A percentile compares a stretch with the other conserved stretches of the same genome.
Conservation (phyloP, 2,329 filamentous ascomycete species). For the Epichloe brachyelytri region DNA sequence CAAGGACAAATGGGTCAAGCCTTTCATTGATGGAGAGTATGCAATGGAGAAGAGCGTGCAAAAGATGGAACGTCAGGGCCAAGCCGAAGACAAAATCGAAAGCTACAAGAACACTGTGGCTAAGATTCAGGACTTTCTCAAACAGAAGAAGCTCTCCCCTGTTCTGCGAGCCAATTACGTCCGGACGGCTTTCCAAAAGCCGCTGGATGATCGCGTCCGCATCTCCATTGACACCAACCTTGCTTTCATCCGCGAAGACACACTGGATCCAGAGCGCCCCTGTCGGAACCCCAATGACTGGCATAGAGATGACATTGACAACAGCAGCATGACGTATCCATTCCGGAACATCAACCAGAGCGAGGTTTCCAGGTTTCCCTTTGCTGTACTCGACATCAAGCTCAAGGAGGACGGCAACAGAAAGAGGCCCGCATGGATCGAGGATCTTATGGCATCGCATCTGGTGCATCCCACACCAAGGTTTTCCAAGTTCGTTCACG, state of each 20-base stretch:
- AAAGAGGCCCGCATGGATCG: conserved; percentile 72
- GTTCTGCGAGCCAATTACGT: conserved; percentile 86
- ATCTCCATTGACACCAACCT: conserved; percentile 90
- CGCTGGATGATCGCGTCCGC: conserved; percentile 76
- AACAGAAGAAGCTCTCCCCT: conserved; percentile 65
- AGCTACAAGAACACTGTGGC: conserved; percentile 59
- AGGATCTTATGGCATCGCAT: conserved; percentile 85
- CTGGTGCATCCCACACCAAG: conserved; percentile 78
- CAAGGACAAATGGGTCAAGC: conserved; percentile 87
- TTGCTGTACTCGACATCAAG: conserved; percentile 87
- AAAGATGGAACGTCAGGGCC: conserved; percentile 72
- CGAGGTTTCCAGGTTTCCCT: conserved; percentile 83
- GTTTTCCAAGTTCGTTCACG: conserved; percentile 96
- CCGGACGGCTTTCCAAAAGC: conserved; percentile 92
- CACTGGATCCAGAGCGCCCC: conserved; percentile 69
- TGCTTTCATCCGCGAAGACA: conserved; percentile 69
- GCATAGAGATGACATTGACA: conserved; percentile 87
- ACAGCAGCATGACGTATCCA: conserved; percentile 68
- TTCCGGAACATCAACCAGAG: conserved; percentile 81
- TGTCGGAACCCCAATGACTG: conserved; percentile 80
- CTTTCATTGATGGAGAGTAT: conserved; percentile 78
- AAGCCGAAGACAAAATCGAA: conserved; percentile 51
- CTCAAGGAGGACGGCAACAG: conserved; percentile 52
- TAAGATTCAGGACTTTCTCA: conserved; percentile 69
- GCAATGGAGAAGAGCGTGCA: conserved; percentile 81